phyloP scores from a whole-genome alignment of 805 yeast genomes.

The Metschnikowia shivogae region DNA sequence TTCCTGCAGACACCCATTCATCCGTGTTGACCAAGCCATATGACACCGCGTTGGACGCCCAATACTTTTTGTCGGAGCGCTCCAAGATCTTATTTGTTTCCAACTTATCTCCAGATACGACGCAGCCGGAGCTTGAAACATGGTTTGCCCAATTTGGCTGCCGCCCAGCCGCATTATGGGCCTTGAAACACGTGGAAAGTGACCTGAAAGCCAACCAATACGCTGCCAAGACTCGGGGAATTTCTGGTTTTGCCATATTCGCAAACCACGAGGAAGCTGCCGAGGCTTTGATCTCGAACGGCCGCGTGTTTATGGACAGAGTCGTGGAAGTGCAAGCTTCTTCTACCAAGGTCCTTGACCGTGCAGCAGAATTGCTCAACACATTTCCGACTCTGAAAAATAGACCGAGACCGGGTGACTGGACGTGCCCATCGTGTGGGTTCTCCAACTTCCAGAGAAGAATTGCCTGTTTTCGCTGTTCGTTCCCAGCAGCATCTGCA shows the following conservation, averaged over 20 bases:
- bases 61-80: slow-evolving; percentile 62
- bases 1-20: slow-evolving; percentile 48
- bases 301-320: slow-evolving; percentile 67
- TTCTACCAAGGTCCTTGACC: slow-evolving; percentile 68
- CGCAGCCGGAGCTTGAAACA: slow-evolving; percentile 83
- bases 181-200: slow-evolving; percentile 55
- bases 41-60: slow-evolving; percentile 70
- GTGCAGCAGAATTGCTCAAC: slow-evolving; percentile 74
- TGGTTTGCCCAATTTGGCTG: slow-evolving; percentile 90
- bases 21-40: slow-evolving; percentile 66
- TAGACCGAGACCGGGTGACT: slow-evolving; percentile 93
- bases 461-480: slow-evolving; percentile 90
- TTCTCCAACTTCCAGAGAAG: slow-evolving; percentile 92
- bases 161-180: slow-evolving; percentile 86
- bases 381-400: slow-evolving; percentile 84
- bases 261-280: slow-evolving; percentile 81
- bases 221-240: slow-evolving; percentile 31
- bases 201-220: slow-evolving; percentile 11
- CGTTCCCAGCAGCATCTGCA: slow-evolving; percentile 78
- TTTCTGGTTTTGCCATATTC: slow-evolving; percentile 82
- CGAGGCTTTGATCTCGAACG: slow-evolving; percentile 74
- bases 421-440: slow-evolving; percentile 98
- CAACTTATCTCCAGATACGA: slow-evolving; percentile 81
- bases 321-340: slow-evolving; percentile 86
- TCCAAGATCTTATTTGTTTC: slow-evolving; percentile 75